Evolutionary conservation across 2,329 filamentous ascomycete genomes (phyloP).

Genomic region (Penicillium oxalicum): DNA sequence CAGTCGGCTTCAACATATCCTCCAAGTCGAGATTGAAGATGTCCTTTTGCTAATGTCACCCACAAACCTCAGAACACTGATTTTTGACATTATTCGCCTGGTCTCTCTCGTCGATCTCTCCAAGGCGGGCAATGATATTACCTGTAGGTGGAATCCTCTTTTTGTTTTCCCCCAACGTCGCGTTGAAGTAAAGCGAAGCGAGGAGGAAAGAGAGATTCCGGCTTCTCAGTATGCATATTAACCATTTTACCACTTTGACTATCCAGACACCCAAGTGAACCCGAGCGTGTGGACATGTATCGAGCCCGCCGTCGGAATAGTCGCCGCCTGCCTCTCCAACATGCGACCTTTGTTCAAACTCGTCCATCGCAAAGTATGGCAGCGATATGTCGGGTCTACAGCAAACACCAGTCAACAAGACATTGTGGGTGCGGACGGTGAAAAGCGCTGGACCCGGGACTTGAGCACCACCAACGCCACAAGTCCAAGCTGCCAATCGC

Average conservation of each 20-base stretch:
- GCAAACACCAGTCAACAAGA: constrained; percentile 9
- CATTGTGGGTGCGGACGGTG: constrained; percentile 2
- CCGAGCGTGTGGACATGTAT: constrained; percentile 29
- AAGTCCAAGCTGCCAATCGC: constrained; percentile 2
- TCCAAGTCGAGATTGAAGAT: no score
- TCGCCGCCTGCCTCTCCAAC: constrained; percentile 24
- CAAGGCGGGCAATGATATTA: constrained; percentile 18
- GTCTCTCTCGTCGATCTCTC: constrained; percentile 22
- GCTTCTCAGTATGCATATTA: no score
- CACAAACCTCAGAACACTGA: constrained; percentile 12
- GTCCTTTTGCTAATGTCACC: neutral
- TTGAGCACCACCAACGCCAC: neutral
- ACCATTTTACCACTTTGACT: no score
- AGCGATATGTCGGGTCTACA: constrained; percentile 4
- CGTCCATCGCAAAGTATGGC: constrained; percentile 13
- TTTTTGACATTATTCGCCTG: constrained; percentile 25
- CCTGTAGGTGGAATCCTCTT: constrained; percentile 12
- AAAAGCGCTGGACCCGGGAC: constrained; percentile 7
- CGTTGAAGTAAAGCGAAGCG: neutral
- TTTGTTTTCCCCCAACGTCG: neutral
- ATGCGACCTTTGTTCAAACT: constrained; percentile 25
- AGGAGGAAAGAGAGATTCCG: no score
- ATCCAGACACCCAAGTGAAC: constrained; percentile 22
- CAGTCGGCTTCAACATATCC: neutral
- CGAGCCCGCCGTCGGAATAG: constrained; percentile 26